These are phyloP conservation scores for Pseudonitzschia delicatissima DNA, from an alignment of 108 stramenopile species.

Conservation along the genomic window DNA sequence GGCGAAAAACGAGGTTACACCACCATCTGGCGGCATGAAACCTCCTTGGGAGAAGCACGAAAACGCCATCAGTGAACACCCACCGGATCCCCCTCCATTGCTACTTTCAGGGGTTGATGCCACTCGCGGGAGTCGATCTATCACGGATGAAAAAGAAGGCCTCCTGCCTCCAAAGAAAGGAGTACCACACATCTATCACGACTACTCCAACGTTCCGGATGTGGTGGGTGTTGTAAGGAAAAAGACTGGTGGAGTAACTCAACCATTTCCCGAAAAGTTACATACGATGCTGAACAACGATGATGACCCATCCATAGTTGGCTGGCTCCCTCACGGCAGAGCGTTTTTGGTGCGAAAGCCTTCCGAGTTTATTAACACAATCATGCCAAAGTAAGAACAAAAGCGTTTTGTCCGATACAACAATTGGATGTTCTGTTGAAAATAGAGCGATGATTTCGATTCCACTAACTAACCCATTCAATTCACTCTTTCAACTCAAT, in stretches of 20 bases:
- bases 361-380: constrained; percentile 74
- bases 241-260: constrained; percentile 84
- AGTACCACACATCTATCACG: constrained; percentile 77
- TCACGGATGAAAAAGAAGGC: not conserved
- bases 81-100: not conserved
- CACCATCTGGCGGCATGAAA: constrained; percentile 2
- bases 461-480: too few relatives aligned
- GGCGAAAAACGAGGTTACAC: constrained; percentile 1
- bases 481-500: not conserved
- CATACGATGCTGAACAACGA: constrained; percentile 70
- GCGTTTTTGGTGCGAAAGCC: constrained; percentile 85
- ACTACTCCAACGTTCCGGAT: constrained; percentile 65
- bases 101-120: not conserved
- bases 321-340: constrained; percentile 82
- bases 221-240: constrained; percentile 57
- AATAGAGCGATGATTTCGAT: constrained; percentile 5
- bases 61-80: not conserved
- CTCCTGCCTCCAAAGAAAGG: constrained; percentile 15
- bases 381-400: constrained; percentile 80
- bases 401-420: too few relatives aligned
- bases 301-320: constrained; percentile 43
- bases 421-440: too few relatives aligned
- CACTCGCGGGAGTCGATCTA: not conserved
- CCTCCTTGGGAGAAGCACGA: not conserved
- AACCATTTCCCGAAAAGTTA: constrained; percentile 80